Percentiles rank a stretch among this genome's conserved stretches.
These are phyloP conservation scores for Iris pallida DNA, from an alignment of 116 monocot species.

Conservation along the genomic window DNA sequence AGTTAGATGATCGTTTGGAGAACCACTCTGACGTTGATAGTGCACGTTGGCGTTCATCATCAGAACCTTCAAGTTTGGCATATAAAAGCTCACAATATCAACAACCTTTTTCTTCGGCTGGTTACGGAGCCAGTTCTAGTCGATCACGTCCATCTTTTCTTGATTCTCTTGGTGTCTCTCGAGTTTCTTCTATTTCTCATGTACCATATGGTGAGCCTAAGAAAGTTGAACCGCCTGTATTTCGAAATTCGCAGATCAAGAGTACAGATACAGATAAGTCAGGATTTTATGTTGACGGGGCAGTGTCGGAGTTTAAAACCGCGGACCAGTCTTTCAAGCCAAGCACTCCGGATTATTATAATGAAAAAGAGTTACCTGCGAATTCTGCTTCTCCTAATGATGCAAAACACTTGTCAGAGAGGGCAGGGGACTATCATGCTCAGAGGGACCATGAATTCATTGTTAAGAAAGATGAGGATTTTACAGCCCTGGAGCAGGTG, in stretches of 20 bases:
- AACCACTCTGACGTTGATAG: slow-evolving; percentile 34
- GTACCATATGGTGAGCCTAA: slow-evolving; percentile 17
- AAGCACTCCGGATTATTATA: slow-evolving; percentile 6
- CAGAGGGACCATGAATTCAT: slow-evolving; percentile 14
- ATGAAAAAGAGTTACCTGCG: slow-evolving; percentile 12
- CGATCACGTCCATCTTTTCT: slow-evolving; percentile 81
- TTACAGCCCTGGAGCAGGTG: slow-evolving; percentile 93
- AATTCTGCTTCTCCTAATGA: slow-evolving; percentile 26
- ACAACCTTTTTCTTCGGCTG: slow-evolving; percentile 25
- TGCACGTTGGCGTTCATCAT: slow-evolving; percentile 23
- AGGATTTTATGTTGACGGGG: slow-evolving; percentile 1
- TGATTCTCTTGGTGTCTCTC: slow-evolving; percentile 63
- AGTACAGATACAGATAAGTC: slow-evolving; percentile 16
- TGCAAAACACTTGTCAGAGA: slow-evolving; percentile 8
- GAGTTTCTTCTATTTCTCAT: slow-evolving; percentile 37
- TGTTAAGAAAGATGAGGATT: slow-evolving; percentile 63
- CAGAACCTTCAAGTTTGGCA: slow-evolving; percentile 21
- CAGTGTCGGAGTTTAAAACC: slow-evolving; percentile 3
- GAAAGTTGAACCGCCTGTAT: slow-evolving; percentile 23
- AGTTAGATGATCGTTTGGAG: slow-evolving; percentile 35
- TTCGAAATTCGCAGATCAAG: slow-evolving; percentile 11
- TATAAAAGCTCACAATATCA: slow-evolving; percentile 35
- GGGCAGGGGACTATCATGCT: slow-evolving; percentile 11
- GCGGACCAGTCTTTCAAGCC: slow-evolving; percentile 8
- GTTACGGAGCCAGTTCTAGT: slow-evolving; percentile 23